These are phyloP conservation scores for Lasiodiplodia theobromae DNA, from an alignment of 2,329 filamentous ascomycete species.

Conservation along the genomic window DNA sequence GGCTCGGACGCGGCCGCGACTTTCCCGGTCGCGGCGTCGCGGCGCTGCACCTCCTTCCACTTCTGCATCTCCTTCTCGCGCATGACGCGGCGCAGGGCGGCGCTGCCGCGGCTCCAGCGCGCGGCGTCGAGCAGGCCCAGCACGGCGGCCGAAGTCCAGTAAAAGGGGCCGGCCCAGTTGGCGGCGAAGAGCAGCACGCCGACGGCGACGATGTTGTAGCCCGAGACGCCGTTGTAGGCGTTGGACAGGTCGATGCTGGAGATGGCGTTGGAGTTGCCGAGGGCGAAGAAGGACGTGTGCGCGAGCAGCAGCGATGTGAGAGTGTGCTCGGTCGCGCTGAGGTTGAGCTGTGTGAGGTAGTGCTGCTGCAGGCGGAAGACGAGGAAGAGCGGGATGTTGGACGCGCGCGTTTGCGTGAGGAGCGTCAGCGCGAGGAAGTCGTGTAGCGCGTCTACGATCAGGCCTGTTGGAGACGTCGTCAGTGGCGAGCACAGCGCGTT, in stretches of 20 bases:
- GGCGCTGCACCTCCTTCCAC: conserved; percentile 9
- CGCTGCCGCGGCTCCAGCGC: conserved; percentile 22
- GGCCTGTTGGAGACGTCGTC: not conserved
- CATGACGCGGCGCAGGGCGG: conserved; percentile 17
- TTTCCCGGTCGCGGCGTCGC: conserved; percentile 33
- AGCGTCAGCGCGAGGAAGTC: conserved; percentile 79
- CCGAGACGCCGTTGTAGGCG: conserved; percentile 89
- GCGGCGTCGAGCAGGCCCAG: conserved; percentile 23
- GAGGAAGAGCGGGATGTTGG: conserved; percentile 86
- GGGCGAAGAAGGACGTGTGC: conserved; percentile 84
- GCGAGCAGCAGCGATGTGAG: conserved; percentile 78
- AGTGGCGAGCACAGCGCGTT: not conserved
- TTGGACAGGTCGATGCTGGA: conserved; percentile 94
- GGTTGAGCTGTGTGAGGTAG: conserved; percentile 55
- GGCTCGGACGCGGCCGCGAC: not conserved
- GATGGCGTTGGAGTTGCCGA: conserved; percentile 92
- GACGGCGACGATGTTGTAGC: conserved; percentile 82
- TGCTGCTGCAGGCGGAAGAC: conserved; percentile 72
- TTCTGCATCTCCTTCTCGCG: conserved; percentile 13
- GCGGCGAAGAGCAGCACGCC: conserved; percentile 83
- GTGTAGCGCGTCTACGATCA: conserved; percentile 51
- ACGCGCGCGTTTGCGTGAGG: conserved; percentile 83
- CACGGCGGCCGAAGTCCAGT: conserved; percentile 72
- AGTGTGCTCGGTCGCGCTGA: conserved; percentile 64
- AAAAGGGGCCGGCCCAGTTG: conserved; percentile 92